These are phyloP conservation scores for Chenopodium quinoa DNA, from an alignment of 148 eudicot species.

Conservation along the genomic window DNA sequence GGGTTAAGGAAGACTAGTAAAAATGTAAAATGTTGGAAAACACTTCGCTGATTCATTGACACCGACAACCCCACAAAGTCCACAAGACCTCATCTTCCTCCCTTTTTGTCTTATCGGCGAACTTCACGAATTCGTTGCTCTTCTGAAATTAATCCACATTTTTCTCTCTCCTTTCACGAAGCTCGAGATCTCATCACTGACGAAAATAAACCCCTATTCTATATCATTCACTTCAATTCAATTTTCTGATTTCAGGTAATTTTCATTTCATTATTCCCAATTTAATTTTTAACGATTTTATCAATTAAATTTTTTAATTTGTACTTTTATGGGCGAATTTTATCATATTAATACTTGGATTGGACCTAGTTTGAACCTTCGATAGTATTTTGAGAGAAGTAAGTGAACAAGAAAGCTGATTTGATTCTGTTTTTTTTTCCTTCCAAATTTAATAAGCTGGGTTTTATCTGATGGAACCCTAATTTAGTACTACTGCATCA, in stretches of 20 bases:
- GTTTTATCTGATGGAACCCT: too few species aligned
- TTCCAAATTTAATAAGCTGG: too few species aligned
- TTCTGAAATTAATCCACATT: not conserved
- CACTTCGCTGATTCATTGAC: not conserved
- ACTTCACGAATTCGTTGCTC: not conserved
- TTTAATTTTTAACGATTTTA: not conserved
- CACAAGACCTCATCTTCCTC: not conserved
- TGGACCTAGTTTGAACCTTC: not conserved
- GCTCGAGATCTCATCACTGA: not conserved
- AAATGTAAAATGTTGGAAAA: too few species aligned
- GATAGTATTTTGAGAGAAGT: not conserved
- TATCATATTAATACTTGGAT: not conserved
- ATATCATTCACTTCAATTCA: not conserved
- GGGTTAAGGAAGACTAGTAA: too few species aligned
- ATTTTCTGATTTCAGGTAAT: slow-evolving; percentile 12
- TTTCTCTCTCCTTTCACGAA: not conserved
- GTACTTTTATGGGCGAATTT: not conserved
- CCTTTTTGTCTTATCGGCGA: not conserved
- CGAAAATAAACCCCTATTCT: not conserved
- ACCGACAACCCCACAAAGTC: not conserved
- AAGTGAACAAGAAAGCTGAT: not conserved
- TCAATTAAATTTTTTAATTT: not conserved
- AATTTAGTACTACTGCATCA: too few species aligned
- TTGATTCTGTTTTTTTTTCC: not conserved
- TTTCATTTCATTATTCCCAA: not conserved